These are phyloP conservation scores for Diaporthe sp. DNA, from an alignment of 2,329 filamentous ascomycete genomes.

Conservation along the genomic window DNA sequence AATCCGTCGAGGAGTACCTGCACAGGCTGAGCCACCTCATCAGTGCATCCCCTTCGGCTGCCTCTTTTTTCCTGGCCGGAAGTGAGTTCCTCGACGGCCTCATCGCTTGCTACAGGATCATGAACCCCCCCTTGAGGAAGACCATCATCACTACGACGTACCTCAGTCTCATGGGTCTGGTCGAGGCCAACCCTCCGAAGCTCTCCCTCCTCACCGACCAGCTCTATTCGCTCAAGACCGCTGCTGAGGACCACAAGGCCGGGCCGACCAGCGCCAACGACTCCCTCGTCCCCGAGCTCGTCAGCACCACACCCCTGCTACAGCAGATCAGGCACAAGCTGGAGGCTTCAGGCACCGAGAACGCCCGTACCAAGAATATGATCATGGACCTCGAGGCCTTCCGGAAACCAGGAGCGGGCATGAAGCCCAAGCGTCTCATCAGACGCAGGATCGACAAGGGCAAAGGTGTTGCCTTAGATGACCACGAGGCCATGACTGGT, in stretches of 20 bases:
- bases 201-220: constrained; percentile 83
- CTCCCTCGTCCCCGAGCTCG: constrained; percentile 83
- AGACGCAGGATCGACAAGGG: constrained; percentile 73
- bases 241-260: constrained; percentile 71
- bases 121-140: constrained; percentile 71
- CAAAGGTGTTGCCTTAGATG: constrained; percentile 59
- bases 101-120: constrained; percentile 71
- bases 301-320: constrained; percentile 83
- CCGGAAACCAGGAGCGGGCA: constrained; percentile 63
- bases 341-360: constrained; percentile 59
- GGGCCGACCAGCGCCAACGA: constrained; percentile 68
- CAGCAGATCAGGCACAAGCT: constrained; percentile 68
- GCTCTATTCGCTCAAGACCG: constrained; percentile 81
- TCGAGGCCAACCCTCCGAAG: constrained; percentile 74
- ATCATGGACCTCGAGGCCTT: constrained; percentile 70
- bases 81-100: constrained; percentile 89
- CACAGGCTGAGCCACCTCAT: constrained; percentile 72
- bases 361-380: constrained; percentile 67
- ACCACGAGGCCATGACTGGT: constrained; percentile 50
- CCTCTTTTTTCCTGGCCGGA: constrained; percentile 78
- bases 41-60: constrained; percentile 66
- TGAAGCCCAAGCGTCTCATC: constrained; percentile 61
- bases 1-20: constrained; percentile 64
- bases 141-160: constrained; percentile 79
- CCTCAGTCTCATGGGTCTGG: constrained; percentile 77